phyloP scores from a whole-genome alignment of 108 stramenopile genomes.

The Chaetoceros tenuissimus region DNA sequence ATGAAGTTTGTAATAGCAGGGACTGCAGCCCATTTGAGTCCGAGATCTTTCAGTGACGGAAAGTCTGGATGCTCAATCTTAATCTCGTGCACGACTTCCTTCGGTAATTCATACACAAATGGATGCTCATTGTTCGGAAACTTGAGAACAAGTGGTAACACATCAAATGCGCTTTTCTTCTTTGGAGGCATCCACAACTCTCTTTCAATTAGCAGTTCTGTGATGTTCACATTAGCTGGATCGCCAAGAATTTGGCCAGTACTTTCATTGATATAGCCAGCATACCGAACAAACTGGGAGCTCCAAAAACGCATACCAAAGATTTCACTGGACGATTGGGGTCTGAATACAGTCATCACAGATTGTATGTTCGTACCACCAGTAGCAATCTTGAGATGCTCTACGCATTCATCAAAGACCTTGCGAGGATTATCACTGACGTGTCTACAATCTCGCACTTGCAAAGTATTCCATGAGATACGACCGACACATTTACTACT shows the following conservation, averaged over 20 bases:
- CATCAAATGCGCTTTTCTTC: conserved; percentile 16
- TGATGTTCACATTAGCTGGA: conserved; percentile 17
- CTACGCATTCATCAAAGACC: conserved; percentile 13
- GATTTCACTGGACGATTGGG: conserved; percentile 3
- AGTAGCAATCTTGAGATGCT: conserved; percentile 15
- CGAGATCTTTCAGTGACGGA: conserved; percentile 12
- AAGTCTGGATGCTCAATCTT: conserved; percentile 18
- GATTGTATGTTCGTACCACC: conserved; percentile 4
- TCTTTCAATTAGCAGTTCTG: conserved; percentile 7
- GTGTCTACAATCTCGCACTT: conserved; percentile 13
- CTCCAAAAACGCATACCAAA: conserved; percentile 23
- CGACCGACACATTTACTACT: conserved; percentile 22
- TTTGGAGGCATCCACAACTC: conserved; percentile 23
- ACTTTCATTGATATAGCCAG: conserved; percentile 10
- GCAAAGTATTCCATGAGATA: conserved; percentile 19
- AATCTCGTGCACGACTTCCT: conserved; percentile 10
- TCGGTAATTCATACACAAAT: conserved; percentile 16
- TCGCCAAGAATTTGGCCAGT: conserved; percentile 15
- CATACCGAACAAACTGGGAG: conserved; percentile 27
- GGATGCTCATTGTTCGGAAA: conserved; percentile 1
- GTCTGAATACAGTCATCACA: conserved; percentile 22
- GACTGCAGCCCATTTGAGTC: conserved; percentile 15
- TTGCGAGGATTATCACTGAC: conserved; percentile 9
- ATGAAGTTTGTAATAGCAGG: conserved; percentile 19
- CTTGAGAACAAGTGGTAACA: conserved; percentile 24